phyloP scores from a whole-genome alignment of 768 basidiomycete species.

The Pulveroboletus frians region DNA sequence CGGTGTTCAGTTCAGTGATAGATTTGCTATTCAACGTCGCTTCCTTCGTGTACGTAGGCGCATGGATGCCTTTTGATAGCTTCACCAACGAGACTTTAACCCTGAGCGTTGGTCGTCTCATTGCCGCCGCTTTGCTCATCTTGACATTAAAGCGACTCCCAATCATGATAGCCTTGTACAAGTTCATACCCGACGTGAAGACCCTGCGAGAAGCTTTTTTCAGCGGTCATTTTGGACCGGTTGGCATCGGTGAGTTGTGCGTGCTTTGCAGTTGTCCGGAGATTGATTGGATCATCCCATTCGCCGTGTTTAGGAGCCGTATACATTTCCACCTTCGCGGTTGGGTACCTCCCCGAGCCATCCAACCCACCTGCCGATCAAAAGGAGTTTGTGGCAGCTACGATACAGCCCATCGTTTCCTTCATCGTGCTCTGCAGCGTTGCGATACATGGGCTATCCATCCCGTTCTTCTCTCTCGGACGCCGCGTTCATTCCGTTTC shows the following conservation, averaged over 20 bases:
- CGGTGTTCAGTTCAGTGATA: constrained; percentile 93
- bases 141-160: constrained; percentile 81
- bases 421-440: constrained; percentile 95
- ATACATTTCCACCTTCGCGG: constrained; percentile 86
- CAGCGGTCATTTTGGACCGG: constrained; percentile 92
- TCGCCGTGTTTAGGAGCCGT: constrained; percentile 56
- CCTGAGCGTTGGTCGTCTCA: constrained; percentile 76
- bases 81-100: constrained; percentile 66
- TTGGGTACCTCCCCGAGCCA: constrained; percentile 48
- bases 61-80: constrained; percentile 90
- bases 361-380: constrained; percentile 47
- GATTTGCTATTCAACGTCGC: constrained; percentile 95
- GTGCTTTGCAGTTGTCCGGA: background rate
- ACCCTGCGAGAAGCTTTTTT: constrained; percentile 91
- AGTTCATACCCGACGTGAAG: constrained; percentile 94
- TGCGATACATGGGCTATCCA: constrained; percentile 82
- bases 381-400: constrained; percentile 58
- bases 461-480: constrained; percentile 91
- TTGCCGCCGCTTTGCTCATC: constrained; percentile 80
- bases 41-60: constrained; percentile 93
- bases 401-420: constrained; percentile 89
- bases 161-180: constrained; percentile 76
- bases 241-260: constrained; percentile 56
- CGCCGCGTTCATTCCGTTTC: constrained; percentile 74
- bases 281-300: constrained; percentile 1